These are phyloP conservation scores for Phalaenopsis hybrid DNA, from an alignment of 116 monocot genomes.

Conservation along the genomic window DNA sequence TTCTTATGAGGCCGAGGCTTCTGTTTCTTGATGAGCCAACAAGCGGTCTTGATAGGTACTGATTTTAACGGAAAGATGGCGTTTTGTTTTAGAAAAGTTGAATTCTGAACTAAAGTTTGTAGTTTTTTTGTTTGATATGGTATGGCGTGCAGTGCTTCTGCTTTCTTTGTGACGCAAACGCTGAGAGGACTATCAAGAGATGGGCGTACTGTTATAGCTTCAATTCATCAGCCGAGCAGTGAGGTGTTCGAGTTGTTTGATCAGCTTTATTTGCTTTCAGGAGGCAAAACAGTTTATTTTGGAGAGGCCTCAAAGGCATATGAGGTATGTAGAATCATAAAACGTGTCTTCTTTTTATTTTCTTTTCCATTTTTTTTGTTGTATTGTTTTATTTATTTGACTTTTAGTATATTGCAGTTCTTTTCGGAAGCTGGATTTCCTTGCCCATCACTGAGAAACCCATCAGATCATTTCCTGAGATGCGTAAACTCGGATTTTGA, in stretches of 20 bases:
- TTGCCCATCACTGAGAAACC: slow-evolving; percentile 85
- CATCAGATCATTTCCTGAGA: slow-evolving; percentile 96
- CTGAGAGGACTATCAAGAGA: slow-evolving; percentile 75
- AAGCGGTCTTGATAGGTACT: slow-evolving; percentile 86
- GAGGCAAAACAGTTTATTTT: slow-evolving; percentile 87
- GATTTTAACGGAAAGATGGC: slow-evolving; percentile 9
- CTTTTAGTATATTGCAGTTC: slow-evolving; percentile 35
- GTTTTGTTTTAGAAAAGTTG: slow-evolving; percentile 18
- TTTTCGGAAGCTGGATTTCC: slow-evolving; percentile 95
- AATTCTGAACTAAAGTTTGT: not conserved
- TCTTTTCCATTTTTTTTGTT: not conserved
- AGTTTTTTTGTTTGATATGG: not conserved
- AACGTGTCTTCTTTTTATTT: not conserved
- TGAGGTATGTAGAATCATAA: slow-evolving; percentile 29
- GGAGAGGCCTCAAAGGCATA: slow-evolving; percentile 65
- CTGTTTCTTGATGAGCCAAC: slow-evolving; percentile 96
- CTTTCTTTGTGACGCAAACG: slow-evolving; percentile 93
- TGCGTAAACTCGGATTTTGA: slow-evolving; percentile 97
- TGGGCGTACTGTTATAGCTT: slow-evolving; percentile 83
- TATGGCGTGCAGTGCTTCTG: slow-evolving; percentile 59
- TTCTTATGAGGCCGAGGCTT: slow-evolving; percentile 77
- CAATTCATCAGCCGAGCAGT: slow-evolving; percentile 95
- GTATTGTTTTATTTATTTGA: not conserved
- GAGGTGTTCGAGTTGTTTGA: slow-evolving; percentile 96
- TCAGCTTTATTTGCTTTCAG: slow-evolving; percentile 69